Evolutionary conservation across 2,329 filamentous ascomycete genomes (phyloP), one percentile per base, ranked within the genome.

Genomic region (Fusarium sp.): DNA sequence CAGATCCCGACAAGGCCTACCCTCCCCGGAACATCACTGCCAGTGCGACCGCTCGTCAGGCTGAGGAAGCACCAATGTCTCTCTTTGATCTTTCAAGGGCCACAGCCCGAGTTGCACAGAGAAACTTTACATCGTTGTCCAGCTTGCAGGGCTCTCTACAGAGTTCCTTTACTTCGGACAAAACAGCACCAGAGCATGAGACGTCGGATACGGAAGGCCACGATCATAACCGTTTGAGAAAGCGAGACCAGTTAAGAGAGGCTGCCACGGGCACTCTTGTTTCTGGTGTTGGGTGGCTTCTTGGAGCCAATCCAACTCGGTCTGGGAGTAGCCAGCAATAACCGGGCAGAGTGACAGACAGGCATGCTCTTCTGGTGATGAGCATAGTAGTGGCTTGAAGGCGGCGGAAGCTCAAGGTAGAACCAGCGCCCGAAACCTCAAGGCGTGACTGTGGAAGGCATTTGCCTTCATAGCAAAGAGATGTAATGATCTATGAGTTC

Each of bases 171-270:
- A 29, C 58, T 10, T 58, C 69, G 25, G 61, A 64, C 23, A 68
- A 58, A 29, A 53, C 61, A 10, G 59, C 61, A 14, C 36, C 58
- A n/a, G 70, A 73, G 25, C 61, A 68, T 51, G 68, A 64, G 31
- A 67, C 76, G 9, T 60, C 70, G 4, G 76, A 76, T 9, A 73
- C 72, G 25, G 73, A 70, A 27, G 58, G 61, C 4, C 61, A 69
- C n/a, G 77, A 77, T 33, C 74, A 77, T 6, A 69, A 75, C 63
- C 83, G 80, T 61, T 83, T 87, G 36, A 85, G 92, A 72, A 94
- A 90, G 82, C 85, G 92, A 71, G 92, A 95, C 76, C 90, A 91
- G 77, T 74, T 91, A 40, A 83, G 87, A 68, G 89, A 90, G 64
- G 89, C 85, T 34, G 89, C 89, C 8, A 87, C 90, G 60, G 88